Evolutionary conservation across 176 grass and related monocot species (phyloP), one percentile per base, ranked within the genome.

Genomic region (Carex pumila): DNA sequence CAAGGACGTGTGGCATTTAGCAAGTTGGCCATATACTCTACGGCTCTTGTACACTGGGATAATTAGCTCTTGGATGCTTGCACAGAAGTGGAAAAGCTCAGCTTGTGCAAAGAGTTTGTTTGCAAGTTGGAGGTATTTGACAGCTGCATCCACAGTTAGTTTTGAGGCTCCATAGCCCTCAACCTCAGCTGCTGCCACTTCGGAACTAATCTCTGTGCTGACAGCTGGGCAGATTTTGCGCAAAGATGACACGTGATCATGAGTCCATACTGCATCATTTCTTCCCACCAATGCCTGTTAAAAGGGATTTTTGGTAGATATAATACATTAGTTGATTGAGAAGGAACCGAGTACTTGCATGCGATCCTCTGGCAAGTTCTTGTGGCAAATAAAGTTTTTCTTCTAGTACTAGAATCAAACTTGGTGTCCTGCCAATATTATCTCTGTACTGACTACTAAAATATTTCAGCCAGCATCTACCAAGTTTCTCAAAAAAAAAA

Each of bases 111-210:
- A 99, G 61, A 99, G 96, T 60, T 93, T 99, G 73, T 95, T 90
- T 13, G 93, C 96, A 62, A 93, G 91, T 87, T 99, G 93, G 85
- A 99, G 96, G 90, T 99, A 99, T 78, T 99, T 95, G 67, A 95
- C 96, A 55, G 96, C 96, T 63, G 93, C 91, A 89, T 99, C 93
- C 39, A 95, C 92, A 5, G 93, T 95, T 58, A 99, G 79, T 79
- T 99, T 99, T 54, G 96, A 95, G 88, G 96, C 96, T 67, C 96
- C 96, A 81, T 99, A 99, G 79, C 96, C 96, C 86, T 99, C 96
- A 21, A 99, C 96, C 86, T 99, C 96, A 79, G 96, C 96, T 74
- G 96, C 96, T 81, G 91, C 90, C 75, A 84, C 81, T 87, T 99
- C 96, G 58, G 89, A 79, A 5, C 82, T 90, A 63, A 95, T 80